Evolutionary conservation across 2,329 filamentous ascomycete species (phyloP).

Genomic region (Ramichloridium luteum): DNA sequence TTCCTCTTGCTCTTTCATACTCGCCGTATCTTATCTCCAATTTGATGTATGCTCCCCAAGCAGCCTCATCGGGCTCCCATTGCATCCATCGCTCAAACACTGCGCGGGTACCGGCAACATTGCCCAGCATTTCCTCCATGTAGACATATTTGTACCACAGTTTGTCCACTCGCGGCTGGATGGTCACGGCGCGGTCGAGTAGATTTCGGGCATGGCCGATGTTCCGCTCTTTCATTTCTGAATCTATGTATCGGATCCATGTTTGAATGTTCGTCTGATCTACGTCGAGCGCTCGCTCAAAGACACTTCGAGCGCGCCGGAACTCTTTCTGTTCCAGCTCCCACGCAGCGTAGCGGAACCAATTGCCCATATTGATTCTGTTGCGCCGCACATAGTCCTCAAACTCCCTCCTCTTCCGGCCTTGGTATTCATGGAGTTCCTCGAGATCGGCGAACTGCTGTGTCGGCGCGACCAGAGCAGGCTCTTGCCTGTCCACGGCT

Average conservation of each 20-base stretch:
- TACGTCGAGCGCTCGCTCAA: conserved; percentile 87
- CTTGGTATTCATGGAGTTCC: conserved; percentile 95
- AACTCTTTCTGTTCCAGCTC: conserved; percentile 98
- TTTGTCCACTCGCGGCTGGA: conserved; percentile 84
- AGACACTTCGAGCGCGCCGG: conserved; percentile 78
- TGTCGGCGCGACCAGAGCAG: conserved; percentile 73
- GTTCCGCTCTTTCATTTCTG: conserved; percentile 89
- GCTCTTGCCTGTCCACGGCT: conserved; percentile 92
- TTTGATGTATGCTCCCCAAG: conserved; percentile 94
- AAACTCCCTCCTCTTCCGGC: conserved; percentile 88
- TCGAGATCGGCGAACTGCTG: conserved; percentile 93
- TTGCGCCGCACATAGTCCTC: conserved; percentile 97
- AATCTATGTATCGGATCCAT: conserved; percentile 89
- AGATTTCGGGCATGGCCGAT: conserved; percentile 96
- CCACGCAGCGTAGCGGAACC: conserved; percentile 96
- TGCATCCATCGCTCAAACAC: conserved; percentile 98
- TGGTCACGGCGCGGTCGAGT: conserved; percentile 85
- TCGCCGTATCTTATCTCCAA: conserved; percentile 91
- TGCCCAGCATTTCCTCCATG: conserved; percentile 95
- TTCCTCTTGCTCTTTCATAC: conserved; percentile 75
- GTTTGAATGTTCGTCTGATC: conserved; percentile 75
- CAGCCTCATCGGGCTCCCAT: conserved; percentile 93
- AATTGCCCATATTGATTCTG: conserved; percentile 93
- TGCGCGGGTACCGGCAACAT: conserved; percentile 80
- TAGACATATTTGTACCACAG: conserved; percentile 99